These are phyloP conservation scores for Sugiyamaella mastotermitis DNA, from an alignment of 805 yeast species.

Conservation along the genomic window DNA sequence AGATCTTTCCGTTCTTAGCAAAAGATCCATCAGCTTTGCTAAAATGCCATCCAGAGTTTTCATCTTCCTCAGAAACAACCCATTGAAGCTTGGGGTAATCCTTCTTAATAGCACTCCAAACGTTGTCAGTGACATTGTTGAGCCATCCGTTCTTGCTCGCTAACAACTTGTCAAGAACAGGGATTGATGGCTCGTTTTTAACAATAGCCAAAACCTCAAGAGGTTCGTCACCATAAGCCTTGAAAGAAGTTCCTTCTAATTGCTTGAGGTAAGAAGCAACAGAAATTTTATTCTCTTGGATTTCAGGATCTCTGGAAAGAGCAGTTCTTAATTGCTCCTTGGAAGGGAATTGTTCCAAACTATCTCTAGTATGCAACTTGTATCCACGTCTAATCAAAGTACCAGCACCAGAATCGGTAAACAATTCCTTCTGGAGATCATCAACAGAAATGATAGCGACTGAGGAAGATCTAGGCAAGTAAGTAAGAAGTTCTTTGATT, in stretches of 20 bases:
- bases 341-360: constrained; percentile 55
- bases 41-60: constrained; percentile 88
- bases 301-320: constrained; percentile 68
- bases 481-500: constrained; percentile 88
- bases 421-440: constrained; percentile 93
- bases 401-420: constrained; percentile 99
- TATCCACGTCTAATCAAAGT: constrained; percentile 97
- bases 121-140: constrained; percentile 92
- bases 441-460: constrained; percentile 95
- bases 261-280: constrained; percentile 77
- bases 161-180: constrained; percentile 77
- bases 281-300: constrained; percentile 60
- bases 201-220: constrained; percentile 91
- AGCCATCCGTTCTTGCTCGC: constrained; percentile 93
- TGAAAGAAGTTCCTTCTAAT: constrained; percentile 57
- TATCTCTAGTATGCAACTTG: constrained; percentile 61
- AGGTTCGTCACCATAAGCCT: constrained; percentile 92
- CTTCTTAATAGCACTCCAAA: constrained; percentile 72
- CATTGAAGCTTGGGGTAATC: constrained; percentile 75
- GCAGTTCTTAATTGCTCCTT: constrained; percentile 68
- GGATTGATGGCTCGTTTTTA: constrained; percentile 42
- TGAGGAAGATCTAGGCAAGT: constrained; percentile 92
- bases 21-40: constrained; percentile 91
- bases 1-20: constrained; percentile 77
- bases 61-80: constrained; percentile 85